phyloP scores from a whole-genome alignment of 2,329 filamentous ascomycete species.

The Fusarium sp. region DNA sequence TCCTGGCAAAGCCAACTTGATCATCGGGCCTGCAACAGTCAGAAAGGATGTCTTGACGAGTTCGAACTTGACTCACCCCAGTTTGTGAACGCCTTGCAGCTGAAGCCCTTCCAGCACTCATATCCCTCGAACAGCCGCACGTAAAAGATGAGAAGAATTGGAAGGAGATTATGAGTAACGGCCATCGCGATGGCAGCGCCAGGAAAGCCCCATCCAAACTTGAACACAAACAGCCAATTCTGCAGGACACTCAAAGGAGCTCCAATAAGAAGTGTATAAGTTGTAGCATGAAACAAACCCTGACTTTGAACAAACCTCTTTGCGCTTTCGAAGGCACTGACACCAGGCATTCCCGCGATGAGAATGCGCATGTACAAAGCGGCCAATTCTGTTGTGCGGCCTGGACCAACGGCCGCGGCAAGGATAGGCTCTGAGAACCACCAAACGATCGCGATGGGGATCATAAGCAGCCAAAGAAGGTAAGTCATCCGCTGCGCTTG shows the following conservation, averaged over 20 bases:
- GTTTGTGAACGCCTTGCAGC: constrained; percentile 71
- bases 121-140: constrained; percentile 75
- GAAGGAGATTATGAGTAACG: constrained; percentile 79
- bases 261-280: constrained; percentile 77
- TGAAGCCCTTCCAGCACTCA: constrained; percentile 84
- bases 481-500: constrained; percentile 82
- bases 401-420: constrained; percentile 46
- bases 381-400: constrained; percentile 72
- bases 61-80: constrained; percentile 57
- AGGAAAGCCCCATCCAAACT: constrained; percentile 71
- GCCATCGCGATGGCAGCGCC: constrained; percentile 83
- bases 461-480: constrained; percentile 75
- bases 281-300: constrained; percentile 77
- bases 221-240: constrained; percentile 81
- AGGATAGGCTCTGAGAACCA: constrained; percentile 71
- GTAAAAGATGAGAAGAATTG: constrained; percentile 76
- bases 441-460: constrained; percentile 78
- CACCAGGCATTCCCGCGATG: constrained; percentile 75
- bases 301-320: constrained; percentile 85
- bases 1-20: constrained; percentile 84
- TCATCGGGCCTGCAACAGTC: constrained; percentile 65
- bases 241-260: constrained; percentile 78
- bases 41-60: background rate
- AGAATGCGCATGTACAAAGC: constrained; percentile 76
- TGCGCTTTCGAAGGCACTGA: constrained; percentile 76